A percentile compares a stretch with the other conserved stretches of the same genome.
Evolutionary conservation across 2,329 filamentous ascomycete genomes (phyloP).

Genomic region (Fusarium ramigenum): DNA sequence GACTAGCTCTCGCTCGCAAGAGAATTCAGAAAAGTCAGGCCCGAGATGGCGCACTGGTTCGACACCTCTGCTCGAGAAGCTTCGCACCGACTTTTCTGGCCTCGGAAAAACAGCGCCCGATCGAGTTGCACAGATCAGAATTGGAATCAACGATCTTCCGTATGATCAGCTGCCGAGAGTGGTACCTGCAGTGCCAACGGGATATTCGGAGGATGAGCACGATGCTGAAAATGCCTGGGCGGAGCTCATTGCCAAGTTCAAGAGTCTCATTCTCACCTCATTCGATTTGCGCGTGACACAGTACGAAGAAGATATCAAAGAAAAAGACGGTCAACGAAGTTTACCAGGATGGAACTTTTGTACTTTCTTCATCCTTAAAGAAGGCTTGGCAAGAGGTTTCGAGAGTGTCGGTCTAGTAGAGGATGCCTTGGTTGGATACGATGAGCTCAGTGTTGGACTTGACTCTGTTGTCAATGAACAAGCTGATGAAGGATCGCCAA

Average conservation of each 20-base stretch:
- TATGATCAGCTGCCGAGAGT: conserved; percentile 71
- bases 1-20: conserved; percentile 64
- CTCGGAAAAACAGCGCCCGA: conserved; percentile 75
- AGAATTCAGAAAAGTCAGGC: conserved; percentile 72
- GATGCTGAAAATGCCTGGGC: conserved; percentile 86
- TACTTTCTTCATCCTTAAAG: conserved; percentile 98
- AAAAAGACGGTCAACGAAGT: conserved; percentile 86
- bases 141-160: conserved; percentile 75
- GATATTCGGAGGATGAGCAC: conserved; percentile 75
- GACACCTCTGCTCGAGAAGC: conserved; percentile 86
- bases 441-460: conserved; percentile 88
- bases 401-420: conserved; percentile 96
- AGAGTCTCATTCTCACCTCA: conserved; percentile 84
- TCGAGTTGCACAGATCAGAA: conserved; percentile 84
- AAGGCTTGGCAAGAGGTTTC: conserved; percentile 91
- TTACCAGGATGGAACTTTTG: conserved; percentile 99
- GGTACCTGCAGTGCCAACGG: conserved; percentile 69
- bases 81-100: conserved; percentile 89
- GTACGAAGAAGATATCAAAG: conserved; percentile 96
- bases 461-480: conserved; percentile 85
- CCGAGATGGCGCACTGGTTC: conserved; percentile 83
- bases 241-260: conserved; percentile 86
- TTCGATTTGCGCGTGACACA: conserved; percentile 92
- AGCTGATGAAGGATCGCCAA: conserved; percentile 63
- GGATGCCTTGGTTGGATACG: conserved; percentile 93